Conservation (phyloP, 1,284 basidiomycete genomes). For the Ceratobasidium sp. region DNA sequence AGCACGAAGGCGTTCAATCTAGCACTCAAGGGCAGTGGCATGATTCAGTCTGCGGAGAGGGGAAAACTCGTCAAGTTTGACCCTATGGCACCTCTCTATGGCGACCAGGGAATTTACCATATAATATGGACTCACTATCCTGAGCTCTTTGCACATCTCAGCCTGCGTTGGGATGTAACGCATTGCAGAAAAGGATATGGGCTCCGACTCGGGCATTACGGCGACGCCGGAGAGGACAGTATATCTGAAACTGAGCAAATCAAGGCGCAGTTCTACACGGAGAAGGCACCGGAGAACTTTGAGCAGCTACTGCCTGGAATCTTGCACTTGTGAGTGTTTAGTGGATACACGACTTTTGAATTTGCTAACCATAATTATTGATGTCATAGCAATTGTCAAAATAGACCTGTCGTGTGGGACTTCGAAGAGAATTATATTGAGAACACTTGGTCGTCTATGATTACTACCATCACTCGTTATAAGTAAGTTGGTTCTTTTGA, state of each 20-base stretch:
- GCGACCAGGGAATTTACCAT: constrained; percentile 47
- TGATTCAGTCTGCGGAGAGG: constrained; percentile 2
- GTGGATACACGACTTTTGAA: too few relatives aligned
- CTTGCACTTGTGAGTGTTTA: constrained; percentile 44
- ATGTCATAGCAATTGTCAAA: constrained; percentile 28
- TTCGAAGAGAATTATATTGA: constrained; percentile 42
- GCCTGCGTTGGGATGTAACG: constrained; percentile 45
- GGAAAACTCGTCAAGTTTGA: constrained; percentile 37
- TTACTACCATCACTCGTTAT: constrained; percentile 37
- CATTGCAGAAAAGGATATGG: constrained; percentile 44
- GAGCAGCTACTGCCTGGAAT: constrained; percentile 45
- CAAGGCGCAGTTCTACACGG: constrained; percentile 35
- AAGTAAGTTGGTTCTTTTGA: constrained; percentile 12
- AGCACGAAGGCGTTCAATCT: constrained; percentile 28
- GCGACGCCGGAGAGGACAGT: constrained; percentile 30
- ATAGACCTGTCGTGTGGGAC: constrained; percentile 30
- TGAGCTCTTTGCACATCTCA: constrained; percentile 43
- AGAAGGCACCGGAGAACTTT: constrained; percentile 43
- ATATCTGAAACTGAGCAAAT: constrained; percentile 46
- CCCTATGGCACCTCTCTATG: constrained; percentile 39
- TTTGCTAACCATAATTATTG: neutral
- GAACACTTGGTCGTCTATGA: constrained; percentile 44
- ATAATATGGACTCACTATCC: constrained; percentile 44
- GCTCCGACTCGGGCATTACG: constrained; percentile 18
- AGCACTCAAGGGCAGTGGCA: constrained; percentile 21